A percentile compares a stretch with the other conserved stretches of the same genome.
Conservation (phyloP, 371 early-diverging fungal genomes). For the Circinella umbellata region DNA sequence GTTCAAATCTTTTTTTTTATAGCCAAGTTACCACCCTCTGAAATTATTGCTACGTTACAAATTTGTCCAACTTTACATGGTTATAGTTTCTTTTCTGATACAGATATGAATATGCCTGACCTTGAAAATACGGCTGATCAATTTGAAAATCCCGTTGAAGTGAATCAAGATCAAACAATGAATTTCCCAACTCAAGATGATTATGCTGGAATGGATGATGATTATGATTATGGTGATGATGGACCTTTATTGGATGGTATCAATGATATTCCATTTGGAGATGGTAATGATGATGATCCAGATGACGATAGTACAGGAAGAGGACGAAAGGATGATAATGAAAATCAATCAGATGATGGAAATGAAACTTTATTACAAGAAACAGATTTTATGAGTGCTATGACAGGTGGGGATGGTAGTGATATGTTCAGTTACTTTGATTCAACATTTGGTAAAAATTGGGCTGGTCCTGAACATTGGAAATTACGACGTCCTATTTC, state of each 20-base stretch:
- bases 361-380: constrained; percentile 26
- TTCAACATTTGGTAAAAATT: constrained; percentile 74
- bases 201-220: constrained; percentile 21
- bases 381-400: constrained; percentile 46
- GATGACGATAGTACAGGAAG: constrained; percentile 30
- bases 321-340: constrained; percentile 19
- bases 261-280: constrained; percentile 18
- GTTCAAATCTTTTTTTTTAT: neutral
- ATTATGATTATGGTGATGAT: constrained; percentile 23
- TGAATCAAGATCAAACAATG: neutral
- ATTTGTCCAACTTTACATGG: constrained; percentile 73
- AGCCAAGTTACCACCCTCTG: constrained; percentile 61
- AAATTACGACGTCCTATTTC: constrained; percentile 61
- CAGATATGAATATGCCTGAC: constrained; percentile 42
- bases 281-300: constrained; percentile 26
- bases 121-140: constrained; percentile 16
- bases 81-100: constrained; percentile 61
- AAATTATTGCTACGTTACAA: constrained; percentile 48
- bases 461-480: constrained; percentile 98
- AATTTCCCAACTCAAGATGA: constrained; percentile 13
- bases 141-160: constrained; percentile 2
- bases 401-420: constrained; percentile 48
- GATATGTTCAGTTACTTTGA: constrained; percentile 92
- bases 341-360: neutral
- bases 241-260: constrained; percentile 22